These are phyloP conservation scores for Aspergillus quadrilineatus DNA, from an alignment of 2,329 filamentous ascomycete species.

Conservation along the genomic window DNA sequence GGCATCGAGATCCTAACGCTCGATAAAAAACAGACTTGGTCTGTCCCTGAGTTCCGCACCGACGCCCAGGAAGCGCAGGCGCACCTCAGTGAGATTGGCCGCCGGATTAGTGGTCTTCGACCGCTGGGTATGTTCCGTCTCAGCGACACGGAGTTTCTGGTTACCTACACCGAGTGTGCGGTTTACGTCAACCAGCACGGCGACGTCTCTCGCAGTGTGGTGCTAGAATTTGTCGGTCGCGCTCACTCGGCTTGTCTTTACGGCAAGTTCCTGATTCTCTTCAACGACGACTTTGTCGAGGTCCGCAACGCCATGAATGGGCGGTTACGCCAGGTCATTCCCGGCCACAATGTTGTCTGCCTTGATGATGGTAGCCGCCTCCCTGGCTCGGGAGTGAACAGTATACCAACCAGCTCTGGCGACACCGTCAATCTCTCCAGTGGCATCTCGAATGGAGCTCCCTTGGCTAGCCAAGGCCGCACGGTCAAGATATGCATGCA, in stretches of 20 bases:
- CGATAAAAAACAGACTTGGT: conserved; percentile 95
- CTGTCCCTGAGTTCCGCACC: conserved; percentile 73
- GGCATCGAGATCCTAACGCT: conserved; percentile 95
- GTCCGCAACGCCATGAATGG: conserved; percentile 96
- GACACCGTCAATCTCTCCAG: conserved; percentile 28
- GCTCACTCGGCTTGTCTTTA: conserved; percentile 85
- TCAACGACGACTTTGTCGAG: conserved; percentile 95
- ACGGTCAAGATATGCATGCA: conserved; percentile 95
- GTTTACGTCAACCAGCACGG: conserved; percentile 99
- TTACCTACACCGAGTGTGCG: conserved; percentile 92
- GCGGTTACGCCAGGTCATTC: conserved; percentile 87
- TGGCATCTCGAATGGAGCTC: conserved; percentile 36
- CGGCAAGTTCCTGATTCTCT: conserved; percentile 85
- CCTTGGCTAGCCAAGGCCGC: conserved; percentile 49
- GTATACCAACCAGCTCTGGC: conserved; percentile 43
- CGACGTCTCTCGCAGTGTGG: conserved; percentile 86
- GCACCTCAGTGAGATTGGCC: conserved; percentile 79
- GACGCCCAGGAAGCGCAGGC: conserved; percentile 59
- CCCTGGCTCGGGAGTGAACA: conserved; percentile 39
- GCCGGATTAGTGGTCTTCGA: conserved; percentile 75
- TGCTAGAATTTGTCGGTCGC: conserved; percentile 98
- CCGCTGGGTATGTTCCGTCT: conserved; percentile 96
- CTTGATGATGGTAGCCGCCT: conserved; percentile 71
- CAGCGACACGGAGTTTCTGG: conserved; percentile 85
- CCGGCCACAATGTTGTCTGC: conserved; percentile 83